Evolutionary conservation across 1,284 basidiomycete genomes (phyloP).

Genomic region (Puccinia novopanici): DNA sequence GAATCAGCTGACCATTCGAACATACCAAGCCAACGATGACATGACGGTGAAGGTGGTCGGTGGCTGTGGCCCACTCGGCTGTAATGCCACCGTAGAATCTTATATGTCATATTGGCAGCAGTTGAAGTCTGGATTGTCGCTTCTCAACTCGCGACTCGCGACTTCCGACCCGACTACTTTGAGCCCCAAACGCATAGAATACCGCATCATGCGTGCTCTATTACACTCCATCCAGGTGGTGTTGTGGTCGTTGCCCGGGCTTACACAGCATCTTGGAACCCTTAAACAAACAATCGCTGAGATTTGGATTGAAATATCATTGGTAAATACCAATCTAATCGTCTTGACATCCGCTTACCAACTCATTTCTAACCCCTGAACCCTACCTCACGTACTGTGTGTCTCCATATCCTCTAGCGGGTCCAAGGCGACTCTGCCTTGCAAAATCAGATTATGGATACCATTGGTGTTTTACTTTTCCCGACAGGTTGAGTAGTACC

Average conservation of each 20-base stretch:
- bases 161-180: not conserved
- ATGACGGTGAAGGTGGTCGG: slow-evolving; percentile 27
- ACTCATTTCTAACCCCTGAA: not conserved
- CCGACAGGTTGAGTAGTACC: slow-evolving; percentile 33
- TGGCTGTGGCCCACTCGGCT: slow-evolving; percentile 36
- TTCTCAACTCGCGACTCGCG: slow-evolving; percentile 20
- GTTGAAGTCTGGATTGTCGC: slow-evolving; percentile 39
- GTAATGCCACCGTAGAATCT: slow-evolving; percentile 49
- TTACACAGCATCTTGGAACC: slow-evolving; percentile 39
- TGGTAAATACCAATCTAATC: slow-evolving; percentile 11
- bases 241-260: slow-evolving; percentile 42
- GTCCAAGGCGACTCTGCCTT: slow-evolving; percentile 41
- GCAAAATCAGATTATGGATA: slow-evolving; percentile 49
- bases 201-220: slow-evolving; percentile 40
- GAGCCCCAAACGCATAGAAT: slow-evolving; percentile 18
- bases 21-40: slow-evolving; percentile 41
- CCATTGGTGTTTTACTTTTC: slow-evolving; percentile 45
- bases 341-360: not conserved
- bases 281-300: slow-evolving; percentile 43
- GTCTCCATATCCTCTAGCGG: slow-evolving; percentile 6
- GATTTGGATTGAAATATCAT: slow-evolving; percentile 46
- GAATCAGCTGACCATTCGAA: slow-evolving; percentile 40
- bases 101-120: slow-evolving; percentile 51
- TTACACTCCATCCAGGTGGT: slow-evolving; percentile 48
- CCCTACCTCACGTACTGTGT: not conserved